Percentiles rank a stretch among this genome's conserved stretches.
phyloP scores from a whole-genome alignment of 2,329 filamentous ascomycete genomes.

The Seiridium cupressi region DNA sequence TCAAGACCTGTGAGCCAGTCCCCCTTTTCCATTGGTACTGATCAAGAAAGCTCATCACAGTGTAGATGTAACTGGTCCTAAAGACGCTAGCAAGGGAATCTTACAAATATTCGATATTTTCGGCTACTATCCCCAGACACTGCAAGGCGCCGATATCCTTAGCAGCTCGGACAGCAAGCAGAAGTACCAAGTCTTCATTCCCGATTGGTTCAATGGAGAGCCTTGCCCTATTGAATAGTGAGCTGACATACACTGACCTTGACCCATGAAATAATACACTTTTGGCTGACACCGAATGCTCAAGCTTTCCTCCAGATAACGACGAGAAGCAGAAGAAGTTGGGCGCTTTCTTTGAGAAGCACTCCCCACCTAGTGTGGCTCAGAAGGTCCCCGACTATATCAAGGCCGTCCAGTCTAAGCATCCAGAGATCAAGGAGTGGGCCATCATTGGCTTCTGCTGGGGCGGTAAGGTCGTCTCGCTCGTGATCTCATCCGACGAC shows the following conservation, averaged over 20 bases:
- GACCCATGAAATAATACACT: conserved; percentile 47
- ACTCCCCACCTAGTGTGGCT: conserved; percentile 45
- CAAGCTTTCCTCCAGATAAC: conserved; percentile 61
- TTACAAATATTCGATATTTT: conserved; percentile 69
- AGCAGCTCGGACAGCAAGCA: conserved; percentile 52
- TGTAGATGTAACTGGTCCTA: conserved; percentile 45
- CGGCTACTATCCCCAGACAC: conserved; percentile 67
- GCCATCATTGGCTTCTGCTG: conserved; percentile 67
- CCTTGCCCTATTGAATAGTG: conserved; percentile 56
- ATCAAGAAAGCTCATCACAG: not conserved
- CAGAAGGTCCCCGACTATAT: conserved; percentile 53
- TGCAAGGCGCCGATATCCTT: conserved; percentile 69
- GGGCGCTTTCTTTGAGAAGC: conserved; percentile 54
- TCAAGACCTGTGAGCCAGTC: conserved; percentile 46
- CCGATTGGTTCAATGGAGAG: conserved; percentile 83
- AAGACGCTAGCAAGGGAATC: conserved; percentile 54
- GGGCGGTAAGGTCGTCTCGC: conserved; percentile 66
- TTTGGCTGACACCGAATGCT: not conserved
- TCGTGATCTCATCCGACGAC: conserved; percentile 45
- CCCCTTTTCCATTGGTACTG: not conserved
- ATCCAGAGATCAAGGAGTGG: conserved; percentile 56
- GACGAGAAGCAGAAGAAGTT: conserved; percentile 62
- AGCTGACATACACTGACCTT: conserved; percentile 36
- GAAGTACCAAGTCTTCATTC: conserved; percentile 85
- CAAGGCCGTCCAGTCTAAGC: conserved; percentile 49